A percentile compares a stretch with the other conserved stretches of the same genome.
phyloP scores from a whole-genome alignment of 306 rosid genomes.

The Benincasa hispida region DNA sequence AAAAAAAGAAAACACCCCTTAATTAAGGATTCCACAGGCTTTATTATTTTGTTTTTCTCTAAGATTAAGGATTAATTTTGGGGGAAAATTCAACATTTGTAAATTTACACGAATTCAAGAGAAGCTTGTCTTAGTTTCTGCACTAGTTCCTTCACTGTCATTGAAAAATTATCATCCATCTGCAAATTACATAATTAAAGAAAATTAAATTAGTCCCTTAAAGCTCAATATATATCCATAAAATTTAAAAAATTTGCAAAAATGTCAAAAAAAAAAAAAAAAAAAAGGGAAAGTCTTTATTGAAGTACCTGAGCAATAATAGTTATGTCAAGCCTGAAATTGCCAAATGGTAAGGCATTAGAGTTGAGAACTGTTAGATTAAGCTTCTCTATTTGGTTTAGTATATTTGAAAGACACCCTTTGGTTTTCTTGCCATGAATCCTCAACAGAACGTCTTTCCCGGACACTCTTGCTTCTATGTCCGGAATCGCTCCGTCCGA shows the following conservation, averaged over 20 bases:
- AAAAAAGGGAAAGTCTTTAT: background rate
- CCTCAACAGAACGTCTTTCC: constrained; percentile 1
- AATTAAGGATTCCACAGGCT: background rate
- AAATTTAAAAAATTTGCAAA: background rate
- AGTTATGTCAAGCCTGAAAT: constrained; percentile 33
- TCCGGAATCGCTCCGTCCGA: background rate
- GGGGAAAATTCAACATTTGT: background rate
- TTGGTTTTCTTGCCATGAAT: constrained; percentile 5
- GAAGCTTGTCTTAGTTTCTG: constrained; percentile 23
- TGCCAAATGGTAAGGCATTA: constrained; percentile 41
- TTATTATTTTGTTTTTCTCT: background rate
- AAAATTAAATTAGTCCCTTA: background rate
- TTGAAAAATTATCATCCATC: constrained; percentile 39
- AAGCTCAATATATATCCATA: background rate
- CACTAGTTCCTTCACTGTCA: constrained; percentile 32
- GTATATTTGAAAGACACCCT: constrained; percentile 21
- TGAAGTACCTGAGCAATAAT: constrained; percentile 47
- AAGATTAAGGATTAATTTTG: background rate
- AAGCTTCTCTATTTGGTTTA: constrained; percentile 37
- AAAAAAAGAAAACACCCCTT: background rate
- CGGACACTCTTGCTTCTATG: constrained; percentile 11
- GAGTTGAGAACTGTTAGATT: constrained; percentile 23
- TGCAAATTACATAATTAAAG: constrained; percentile 12
- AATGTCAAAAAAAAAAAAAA: too few relatives aligned
- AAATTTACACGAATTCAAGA: background rate